phyloP scores from a whole-genome alignment of 2,329 filamentous ascomycete genomes.

The Botrytis cinerea region DNA sequence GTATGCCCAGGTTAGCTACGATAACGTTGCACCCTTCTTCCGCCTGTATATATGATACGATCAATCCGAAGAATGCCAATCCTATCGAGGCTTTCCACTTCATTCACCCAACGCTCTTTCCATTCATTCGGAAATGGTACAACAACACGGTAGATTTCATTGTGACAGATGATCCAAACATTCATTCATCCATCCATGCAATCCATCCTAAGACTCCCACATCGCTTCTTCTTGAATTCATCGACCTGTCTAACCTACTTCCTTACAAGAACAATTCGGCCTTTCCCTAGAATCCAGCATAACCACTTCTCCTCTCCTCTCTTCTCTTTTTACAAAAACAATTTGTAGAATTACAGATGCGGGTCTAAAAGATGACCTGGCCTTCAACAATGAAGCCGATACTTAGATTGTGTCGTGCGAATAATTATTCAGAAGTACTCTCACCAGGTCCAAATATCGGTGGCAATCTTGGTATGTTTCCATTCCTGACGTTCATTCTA shows the following conservation, averaged over 20 bases:
- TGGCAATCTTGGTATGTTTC: conserved; percentile 17
- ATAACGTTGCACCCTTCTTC: conserved; percentile 16
- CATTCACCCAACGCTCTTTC: conserved; percentile 8
- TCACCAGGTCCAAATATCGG: conserved; percentile 1
- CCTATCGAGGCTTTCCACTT: background rate
- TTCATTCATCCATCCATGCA: conserved; percentile 1
- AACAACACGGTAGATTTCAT: background rate
- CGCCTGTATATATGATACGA: background rate
- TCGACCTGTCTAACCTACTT: background rate
- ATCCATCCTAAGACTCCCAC: background rate
- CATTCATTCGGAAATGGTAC: background rate
- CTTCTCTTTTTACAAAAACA: background rate
- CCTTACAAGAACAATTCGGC: background rate
- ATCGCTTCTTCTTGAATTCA: background rate
- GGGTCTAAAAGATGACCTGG: conserved; percentile 24
- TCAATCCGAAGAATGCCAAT: background rate
- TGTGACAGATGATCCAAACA: conserved; percentile 1
- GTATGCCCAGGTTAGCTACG: background rate
- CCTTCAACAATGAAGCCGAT: conserved; percentile 25
- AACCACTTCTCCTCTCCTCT: background rate
- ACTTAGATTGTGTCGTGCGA: conserved; percentile 22
- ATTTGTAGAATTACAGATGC: conserved; percentile 15
- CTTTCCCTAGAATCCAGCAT: background rate
- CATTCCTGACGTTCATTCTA: background rate
- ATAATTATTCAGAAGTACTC: conserved; percentile 5